These are phyloP conservation scores for Globisporangium nagaii DNA, from an alignment of 352 stramenopile species.

Conservation along the genomic window DNA sequence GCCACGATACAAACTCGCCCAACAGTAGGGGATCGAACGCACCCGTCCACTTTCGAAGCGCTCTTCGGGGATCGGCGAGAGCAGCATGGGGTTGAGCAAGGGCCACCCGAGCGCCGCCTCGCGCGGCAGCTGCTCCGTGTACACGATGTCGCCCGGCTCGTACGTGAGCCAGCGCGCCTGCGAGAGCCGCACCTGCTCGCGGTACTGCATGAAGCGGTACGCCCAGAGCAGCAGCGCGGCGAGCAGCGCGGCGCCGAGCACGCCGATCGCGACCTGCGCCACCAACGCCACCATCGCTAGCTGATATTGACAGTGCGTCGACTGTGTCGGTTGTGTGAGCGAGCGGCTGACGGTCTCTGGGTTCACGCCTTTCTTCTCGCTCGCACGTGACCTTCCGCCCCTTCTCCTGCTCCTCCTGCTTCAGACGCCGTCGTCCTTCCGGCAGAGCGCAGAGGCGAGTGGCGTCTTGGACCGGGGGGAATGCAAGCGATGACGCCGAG, in stretches of 20 bases:
- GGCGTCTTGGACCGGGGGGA: no score
- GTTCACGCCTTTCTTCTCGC: no score
- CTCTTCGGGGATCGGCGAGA: slow-evolving; percentile 71
- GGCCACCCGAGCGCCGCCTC: slow-evolving; percentile 35
- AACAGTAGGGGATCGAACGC: no score
- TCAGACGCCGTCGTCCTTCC: no score
- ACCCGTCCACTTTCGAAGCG: slow-evolving; percentile 42
- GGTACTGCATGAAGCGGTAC: slow-evolving; percentile 59
- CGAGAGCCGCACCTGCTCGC: slow-evolving; percentile 44
- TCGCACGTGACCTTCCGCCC: no score
- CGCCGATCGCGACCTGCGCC: slow-evolving; percentile 29
- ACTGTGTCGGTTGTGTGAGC: no score
- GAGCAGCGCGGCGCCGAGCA: slow-evolving; percentile 33
- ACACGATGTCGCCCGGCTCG: slow-evolving; percentile 23
- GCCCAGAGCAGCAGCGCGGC: slow-evolving; percentile 44
- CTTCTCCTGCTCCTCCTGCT: no score
- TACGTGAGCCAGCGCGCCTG: slow-evolving; percentile 65
- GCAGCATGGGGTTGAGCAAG: slow-evolving; percentile 40
- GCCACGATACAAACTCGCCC: no score
- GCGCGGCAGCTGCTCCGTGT: background rate
- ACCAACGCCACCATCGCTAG: slow-evolving; percentile 42
- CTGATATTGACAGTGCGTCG: no score
- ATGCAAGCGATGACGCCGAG: no score
- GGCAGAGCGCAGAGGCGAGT: no score
- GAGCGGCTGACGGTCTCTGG: no score